phyloP scores from a whole-genome alignment of 139 green algal species.

The Nannochloris sp. region DNA sequence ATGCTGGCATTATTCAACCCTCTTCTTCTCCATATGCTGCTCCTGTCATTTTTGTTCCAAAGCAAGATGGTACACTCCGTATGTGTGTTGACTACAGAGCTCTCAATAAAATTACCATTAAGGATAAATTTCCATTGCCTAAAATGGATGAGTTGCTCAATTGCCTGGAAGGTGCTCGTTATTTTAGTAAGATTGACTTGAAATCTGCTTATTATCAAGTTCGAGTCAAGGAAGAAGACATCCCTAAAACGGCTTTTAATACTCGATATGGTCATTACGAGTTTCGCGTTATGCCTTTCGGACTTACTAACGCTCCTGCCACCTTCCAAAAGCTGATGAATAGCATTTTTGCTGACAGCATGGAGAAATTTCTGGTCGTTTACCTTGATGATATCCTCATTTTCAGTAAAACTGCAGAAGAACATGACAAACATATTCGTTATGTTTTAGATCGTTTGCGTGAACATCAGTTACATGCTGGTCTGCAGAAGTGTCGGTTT shows the following conservation, averaged over 20 bases:
- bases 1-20: constrained; percentile 41
- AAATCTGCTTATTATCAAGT: constrained; percentile 28
- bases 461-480: constrained; percentile 18
- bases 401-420: constrained; percentile 27
- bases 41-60: constrained; percentile 42
- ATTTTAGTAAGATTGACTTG: constrained; percentile 43
- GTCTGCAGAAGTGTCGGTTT: constrained; percentile 18
- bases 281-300: constrained; percentile 30
- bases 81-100: constrained; percentile 51
- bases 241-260: constrained; percentile 32
- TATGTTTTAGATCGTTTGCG: constrained; percentile 17
- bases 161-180: constrained; percentile 20
- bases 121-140: constrained; percentile 45
- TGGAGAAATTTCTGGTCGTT: constrained; percentile 40
- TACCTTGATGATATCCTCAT: constrained; percentile 67
- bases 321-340: constrained; percentile 54
- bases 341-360: constrained; percentile 21
- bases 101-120: constrained; percentile 38
- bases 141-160: constrained; percentile 39
- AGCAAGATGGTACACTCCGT: constrained; percentile 41
- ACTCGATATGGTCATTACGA: constrained; percentile 28
- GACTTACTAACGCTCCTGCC: constrained; percentile 43
- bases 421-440: constrained; percentile 39
- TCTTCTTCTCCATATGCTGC: constrained; percentile 35
- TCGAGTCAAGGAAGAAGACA: constrained; percentile 12